phyloP scores from a whole-genome alignment of 441 rosid species.

The Euphorbia celastroides region DNA sequence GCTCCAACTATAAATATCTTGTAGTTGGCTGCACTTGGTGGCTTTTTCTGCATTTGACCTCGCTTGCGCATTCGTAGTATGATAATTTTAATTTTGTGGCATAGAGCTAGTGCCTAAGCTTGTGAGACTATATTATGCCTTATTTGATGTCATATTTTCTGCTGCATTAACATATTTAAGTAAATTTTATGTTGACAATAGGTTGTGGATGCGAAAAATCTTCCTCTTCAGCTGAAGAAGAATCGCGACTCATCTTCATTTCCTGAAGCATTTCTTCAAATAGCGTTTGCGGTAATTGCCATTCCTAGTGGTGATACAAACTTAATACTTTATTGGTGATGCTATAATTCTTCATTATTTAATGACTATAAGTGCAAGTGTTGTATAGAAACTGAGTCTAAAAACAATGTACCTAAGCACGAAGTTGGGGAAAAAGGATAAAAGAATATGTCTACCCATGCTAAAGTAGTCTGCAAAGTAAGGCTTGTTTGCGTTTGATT shows the following conservation, averaged over 20 bases:
- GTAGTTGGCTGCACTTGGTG: background rate
- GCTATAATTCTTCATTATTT: background rate
- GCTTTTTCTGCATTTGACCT: background rate
- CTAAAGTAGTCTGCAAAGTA: background rate
- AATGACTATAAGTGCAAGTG: background rate
- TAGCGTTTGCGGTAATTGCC: slow-evolving; percentile 80
- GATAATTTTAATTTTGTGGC: background rate
- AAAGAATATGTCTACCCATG: background rate
- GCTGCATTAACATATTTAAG: background rate
- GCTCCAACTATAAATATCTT: background rate
- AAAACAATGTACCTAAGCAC: background rate
- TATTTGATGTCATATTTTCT: background rate
- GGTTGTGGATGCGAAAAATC: slow-evolving; percentile 98
- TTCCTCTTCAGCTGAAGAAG: slow-evolving; percentile 62
- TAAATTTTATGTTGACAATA: slow-evolving; percentile 26
- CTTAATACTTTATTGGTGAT: background rate
- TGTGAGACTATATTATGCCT: background rate
- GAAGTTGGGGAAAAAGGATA: background rate
- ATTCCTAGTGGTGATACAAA: background rate
- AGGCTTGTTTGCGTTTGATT: background rate
- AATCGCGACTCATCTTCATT: slow-evolving; percentile 53
- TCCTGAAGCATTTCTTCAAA: slow-evolving; percentile 93
- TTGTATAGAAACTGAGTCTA: background rate
- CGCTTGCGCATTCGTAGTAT: background rate
- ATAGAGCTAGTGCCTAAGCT: background rate